These are phyloP conservation scores for Dryas octopetala DNA, from an alignment of 306 rosid genomes.

Conservation along the genomic window DNA sequence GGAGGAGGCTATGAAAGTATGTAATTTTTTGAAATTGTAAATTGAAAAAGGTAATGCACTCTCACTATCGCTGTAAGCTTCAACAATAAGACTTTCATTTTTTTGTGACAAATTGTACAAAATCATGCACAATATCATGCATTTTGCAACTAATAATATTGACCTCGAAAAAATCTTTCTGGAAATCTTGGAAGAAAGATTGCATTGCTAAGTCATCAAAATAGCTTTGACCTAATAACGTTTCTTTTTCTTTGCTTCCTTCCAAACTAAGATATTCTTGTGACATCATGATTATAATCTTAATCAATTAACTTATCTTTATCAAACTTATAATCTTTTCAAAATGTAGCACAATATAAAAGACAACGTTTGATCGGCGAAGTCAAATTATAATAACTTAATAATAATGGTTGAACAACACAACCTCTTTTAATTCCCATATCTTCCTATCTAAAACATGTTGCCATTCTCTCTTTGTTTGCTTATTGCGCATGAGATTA, in stretches of 20 bases:
- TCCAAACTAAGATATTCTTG: not conserved
- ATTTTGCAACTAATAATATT: not conserved
- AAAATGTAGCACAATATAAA: not conserved
- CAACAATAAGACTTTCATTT: not conserved
- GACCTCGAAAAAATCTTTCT: not conserved
- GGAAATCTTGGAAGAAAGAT: not conserved
- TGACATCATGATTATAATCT: not conserved
- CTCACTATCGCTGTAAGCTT: not conserved
- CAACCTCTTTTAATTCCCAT: not conserved
- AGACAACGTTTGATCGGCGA: not conserved
- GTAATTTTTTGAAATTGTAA: not conserved
- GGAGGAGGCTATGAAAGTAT: not conserved
- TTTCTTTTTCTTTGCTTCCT: not conserved
- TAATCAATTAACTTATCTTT: not conserved
- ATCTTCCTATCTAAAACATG: not conserved
- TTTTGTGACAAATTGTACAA: not conserved
- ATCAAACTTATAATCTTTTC: not conserved
- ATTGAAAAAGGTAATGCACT: not conserved
- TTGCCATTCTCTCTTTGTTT: not conserved
- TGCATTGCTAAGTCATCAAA: not conserved
- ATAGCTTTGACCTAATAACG: not conserved
- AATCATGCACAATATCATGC: not conserved
- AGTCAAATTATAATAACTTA: not conserved
- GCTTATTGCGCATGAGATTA: conserved; percentile 4
- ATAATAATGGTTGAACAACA: not conserved